Base-by-base conservation (phyloP, 805 yeast species). In the Monosporozyma solicola region DNA sequence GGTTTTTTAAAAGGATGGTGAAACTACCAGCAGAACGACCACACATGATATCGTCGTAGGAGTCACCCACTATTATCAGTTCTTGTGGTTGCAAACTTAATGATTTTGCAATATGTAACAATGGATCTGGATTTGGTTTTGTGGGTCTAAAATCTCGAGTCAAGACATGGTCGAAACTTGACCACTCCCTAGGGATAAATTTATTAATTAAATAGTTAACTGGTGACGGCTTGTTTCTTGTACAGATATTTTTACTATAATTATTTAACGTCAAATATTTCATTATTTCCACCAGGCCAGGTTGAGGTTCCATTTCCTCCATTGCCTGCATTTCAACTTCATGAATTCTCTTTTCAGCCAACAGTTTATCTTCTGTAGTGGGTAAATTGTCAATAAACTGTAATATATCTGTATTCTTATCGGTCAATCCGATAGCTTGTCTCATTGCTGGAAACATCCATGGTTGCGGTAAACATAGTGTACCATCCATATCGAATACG, bases 401-500 rank as follows among this genome's bases (percentile, higher is more conserved):
- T 5, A 84, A 66, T 31, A 84, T 80, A 61, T 84, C 91, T 5
- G 74, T 60, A 0, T 67, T 58, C 44, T 71, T 69, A 52, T 70
- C 70, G 13, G 62, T 62, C 10, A 83, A 72, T 1, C 82, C 80
- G 25, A 84, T 68, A 0, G 82, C 82, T 22, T 73, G 71, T 53
- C 88, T 72, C 88, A 84, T 83, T 48, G 79, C 80, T 11, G 65
- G 66, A 58, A 76, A 76, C 79, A 76, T 76, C 80, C 80, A 76
- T 0, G 76, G 71, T 61, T 83, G 88, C 1, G 89, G 88, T 13
- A 78, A 68, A 57, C 86, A 81, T 52, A 85, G 62, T 0, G 92
- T 85, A 5, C 91, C 91, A 63, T 85, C 92, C 92, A 85, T 85
- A 60, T 85, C 92, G 62, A 85, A 85, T 1, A 85, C 72, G 6